These are phyloP conservation scores for Termitomyces sp. DNA, from an alignment of 768 basidiomycete genomes.

Conservation along the genomic window DNA sequence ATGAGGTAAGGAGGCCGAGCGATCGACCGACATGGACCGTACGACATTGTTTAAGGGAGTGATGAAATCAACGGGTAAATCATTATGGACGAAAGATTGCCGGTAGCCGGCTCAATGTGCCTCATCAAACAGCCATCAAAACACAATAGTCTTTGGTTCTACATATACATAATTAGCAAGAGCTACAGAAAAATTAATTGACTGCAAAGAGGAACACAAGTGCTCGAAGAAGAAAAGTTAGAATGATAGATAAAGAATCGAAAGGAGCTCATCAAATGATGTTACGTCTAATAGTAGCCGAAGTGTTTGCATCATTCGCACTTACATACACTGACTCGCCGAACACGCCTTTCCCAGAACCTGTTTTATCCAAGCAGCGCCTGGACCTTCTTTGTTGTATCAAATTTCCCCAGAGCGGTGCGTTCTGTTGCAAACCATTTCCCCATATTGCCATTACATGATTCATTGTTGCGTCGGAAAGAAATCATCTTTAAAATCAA, in stretches of 20 bases:
- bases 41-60: not conserved
- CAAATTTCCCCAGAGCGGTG: not conserved
- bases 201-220: no score
- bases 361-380: no score
- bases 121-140: no score
- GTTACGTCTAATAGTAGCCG: not conserved
- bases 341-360: not conserved
- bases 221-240: no score
- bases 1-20: not conserved
- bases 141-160: no score
- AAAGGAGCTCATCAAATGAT: not conserved
- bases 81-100: not conserved
- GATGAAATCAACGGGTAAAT: not conserved
- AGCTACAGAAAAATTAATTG: no score
- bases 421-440: not conserved
- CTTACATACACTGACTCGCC: not conserved
- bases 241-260: no score
- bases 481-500: slow-evolving; percentile 59
- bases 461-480: slow-evolving; percentile 17
- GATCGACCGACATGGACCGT: not conserved
- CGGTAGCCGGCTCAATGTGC: not conserved
- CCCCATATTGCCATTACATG: not conserved
- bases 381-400: not conserved
- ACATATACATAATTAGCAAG: no score
- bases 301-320: not conserved